Conservation (phyloP, 768 basidiomycete species). For the Kwoniella sp. region DNA sequence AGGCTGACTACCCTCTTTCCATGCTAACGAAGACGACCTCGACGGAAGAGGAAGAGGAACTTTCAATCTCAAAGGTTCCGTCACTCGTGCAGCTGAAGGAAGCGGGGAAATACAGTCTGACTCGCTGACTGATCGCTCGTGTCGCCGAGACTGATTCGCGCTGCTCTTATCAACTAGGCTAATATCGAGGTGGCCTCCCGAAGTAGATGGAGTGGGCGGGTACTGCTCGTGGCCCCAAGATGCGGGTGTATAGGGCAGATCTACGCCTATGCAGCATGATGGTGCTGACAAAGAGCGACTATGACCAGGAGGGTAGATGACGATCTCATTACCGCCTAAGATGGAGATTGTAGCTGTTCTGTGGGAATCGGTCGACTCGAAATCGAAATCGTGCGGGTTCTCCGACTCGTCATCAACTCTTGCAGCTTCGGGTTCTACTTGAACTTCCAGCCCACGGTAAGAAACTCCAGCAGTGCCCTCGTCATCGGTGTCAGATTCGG, state of each 20-base stretch:
- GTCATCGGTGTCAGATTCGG: neutral
- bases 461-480: neutral
- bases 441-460: neutral
- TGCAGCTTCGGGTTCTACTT: neutral
- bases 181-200: neutral
- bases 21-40: neutral
- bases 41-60: neutral
- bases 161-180: neutral
- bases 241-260: neutral
- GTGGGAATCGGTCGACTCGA: conserved; percentile 7
- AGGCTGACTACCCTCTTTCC: neutral
- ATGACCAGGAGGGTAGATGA: conserved; percentile 34
- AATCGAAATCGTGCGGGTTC: neutral
- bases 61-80: conserved; percentile 5
- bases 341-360: conserved; percentile 2
- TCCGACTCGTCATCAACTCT: too few relatives aligned
- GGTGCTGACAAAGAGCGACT: conserved; percentile 17
- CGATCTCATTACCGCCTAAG: conserved; percentile 11
- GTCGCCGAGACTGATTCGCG: neutral
- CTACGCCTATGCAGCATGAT: conserved; percentile 2
- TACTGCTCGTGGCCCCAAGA: neutral
- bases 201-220: neutral
- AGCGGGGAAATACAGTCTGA: neutral
- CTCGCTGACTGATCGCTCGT: conserved; percentile 11
- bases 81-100: neutral